These are phyloP conservation scores for Gastrodia elata DNA, from an alignment of 106 monocot species.

Conservation along the genomic window DNA sequence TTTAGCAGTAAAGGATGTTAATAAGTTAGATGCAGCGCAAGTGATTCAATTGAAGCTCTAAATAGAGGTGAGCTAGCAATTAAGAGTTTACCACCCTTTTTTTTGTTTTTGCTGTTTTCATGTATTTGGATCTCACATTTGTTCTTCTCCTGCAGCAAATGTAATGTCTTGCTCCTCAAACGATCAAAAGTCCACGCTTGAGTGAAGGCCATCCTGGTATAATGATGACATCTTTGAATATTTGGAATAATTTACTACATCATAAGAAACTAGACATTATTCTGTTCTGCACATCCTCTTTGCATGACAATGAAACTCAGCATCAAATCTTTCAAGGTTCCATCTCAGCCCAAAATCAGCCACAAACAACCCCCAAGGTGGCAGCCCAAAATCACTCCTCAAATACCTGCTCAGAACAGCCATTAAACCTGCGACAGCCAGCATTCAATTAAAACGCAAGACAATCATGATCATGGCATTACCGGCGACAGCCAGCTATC, in stretches of 20 bases:
- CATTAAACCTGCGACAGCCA: too few relatives aligned
- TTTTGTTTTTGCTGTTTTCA: neutral
- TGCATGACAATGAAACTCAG: constrained; percentile 54
- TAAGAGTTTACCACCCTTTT: neutral
- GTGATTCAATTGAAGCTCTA: constrained; percentile 13
- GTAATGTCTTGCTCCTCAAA: constrained; percentile 22
- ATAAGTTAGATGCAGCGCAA: constrained; percentile 22
- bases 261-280: too few relatives aligned
- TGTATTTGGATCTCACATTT: too few relatives aligned
- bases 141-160: constrained; percentile 52
- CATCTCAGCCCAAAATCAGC: too few relatives aligned
- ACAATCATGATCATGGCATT: too few relatives aligned
- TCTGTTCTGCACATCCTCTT: constrained; percentile 1
- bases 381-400: too few relatives aligned
- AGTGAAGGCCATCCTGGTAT: constrained; percentile 46
- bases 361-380: too few relatives aligned
- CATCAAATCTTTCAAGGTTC: constrained; percentile 82
- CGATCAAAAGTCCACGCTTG: constrained; percentile 22
- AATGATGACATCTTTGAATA: neutral
- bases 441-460: too few relatives aligned
- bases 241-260: too few relatives aligned
- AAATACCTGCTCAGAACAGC: too few relatives aligned
- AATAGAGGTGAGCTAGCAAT: constrained; percentile 14
- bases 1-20: too few relatives aligned
- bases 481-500: too few relatives aligned